Evolutionary conservation across 345 rosid species (phyloP).

Genomic region (Lenwebbia sp.): DNA sequence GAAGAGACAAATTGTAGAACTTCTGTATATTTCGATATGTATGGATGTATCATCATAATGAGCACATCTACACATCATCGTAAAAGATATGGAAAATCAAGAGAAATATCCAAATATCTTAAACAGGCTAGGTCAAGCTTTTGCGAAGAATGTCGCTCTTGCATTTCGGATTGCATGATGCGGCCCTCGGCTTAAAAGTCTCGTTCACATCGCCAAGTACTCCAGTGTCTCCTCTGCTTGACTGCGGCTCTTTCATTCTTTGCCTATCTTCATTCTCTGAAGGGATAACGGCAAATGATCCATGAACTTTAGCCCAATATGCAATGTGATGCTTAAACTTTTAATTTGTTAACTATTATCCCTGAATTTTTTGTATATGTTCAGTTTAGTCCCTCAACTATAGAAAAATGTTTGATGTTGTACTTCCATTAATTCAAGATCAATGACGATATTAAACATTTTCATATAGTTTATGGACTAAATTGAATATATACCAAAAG

Average conservation of each 20-base stretch:
- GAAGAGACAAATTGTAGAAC: background rate
- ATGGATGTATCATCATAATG: background rate
- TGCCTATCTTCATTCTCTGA: background rate
- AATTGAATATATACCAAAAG: too few species aligned
- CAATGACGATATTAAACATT: too few species aligned
- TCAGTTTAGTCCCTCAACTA: too few species aligned
- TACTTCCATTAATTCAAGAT: too few species aligned
- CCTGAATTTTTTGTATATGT: too few species aligned
- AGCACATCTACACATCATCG: too few species aligned
- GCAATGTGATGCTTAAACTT: too few species aligned
- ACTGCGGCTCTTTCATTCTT: background rate
- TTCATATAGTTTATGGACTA: too few species aligned
- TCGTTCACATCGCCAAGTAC: background rate
- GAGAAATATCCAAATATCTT: background rate
- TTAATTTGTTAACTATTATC: too few species aligned
- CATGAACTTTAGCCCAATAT: too few species aligned
- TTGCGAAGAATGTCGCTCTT: background rate
- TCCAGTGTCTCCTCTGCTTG: background rate
- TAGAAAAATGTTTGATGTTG: too few species aligned
- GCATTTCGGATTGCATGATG: background rate
- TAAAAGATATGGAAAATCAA: background rate
- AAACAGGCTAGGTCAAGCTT: background rate
- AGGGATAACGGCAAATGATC: too few species aligned
- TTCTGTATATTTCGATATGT: background rate
- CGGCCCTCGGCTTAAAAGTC: background rate